Conservation (phyloP, 2,329 filamentous ascomycete species). For the Arthroderma sp. region DNA sequence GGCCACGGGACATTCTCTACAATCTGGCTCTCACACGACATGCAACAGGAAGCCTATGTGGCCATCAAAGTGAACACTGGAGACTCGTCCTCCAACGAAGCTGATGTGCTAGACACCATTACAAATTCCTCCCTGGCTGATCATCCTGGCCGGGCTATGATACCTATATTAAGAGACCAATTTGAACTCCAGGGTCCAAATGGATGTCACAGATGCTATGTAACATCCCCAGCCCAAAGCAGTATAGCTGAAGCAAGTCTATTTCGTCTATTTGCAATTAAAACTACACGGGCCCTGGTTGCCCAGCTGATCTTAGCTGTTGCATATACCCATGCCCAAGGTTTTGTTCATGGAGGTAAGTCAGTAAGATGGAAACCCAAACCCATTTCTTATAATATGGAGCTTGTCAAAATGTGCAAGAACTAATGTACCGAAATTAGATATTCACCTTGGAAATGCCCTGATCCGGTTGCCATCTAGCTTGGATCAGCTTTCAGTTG, state of each 20-base stretch:
- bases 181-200: slow-evolving; percentile 18
- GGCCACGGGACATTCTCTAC: slow-evolving; percentile 34
- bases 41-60: slow-evolving; percentile 18
- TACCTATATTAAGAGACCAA: slow-evolving; percentile 20
- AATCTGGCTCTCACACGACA: slow-evolving; percentile 32
- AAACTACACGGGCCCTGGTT: slow-evolving; percentile 17
- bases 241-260: slow-evolving; percentile 16
- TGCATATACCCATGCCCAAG: slow-evolving; percentile 17
- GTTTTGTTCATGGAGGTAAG: slow-evolving; percentile 20
- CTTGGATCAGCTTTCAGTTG: slow-evolving; percentile 16
- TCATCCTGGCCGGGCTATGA: background rate
- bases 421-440: slow-evolving; percentile 9
- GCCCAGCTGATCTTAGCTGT: slow-evolving; percentile 19
- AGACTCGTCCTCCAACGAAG: too few species aligned
- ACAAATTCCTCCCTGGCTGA: background rate
- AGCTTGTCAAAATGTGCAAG: too few species aligned
- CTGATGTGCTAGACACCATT: too few species aligned
- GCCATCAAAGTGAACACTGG: slow-evolving; percentile 22
- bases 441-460: slow-evolving; percentile 20
- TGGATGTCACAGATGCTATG: slow-evolving; percentile 18
- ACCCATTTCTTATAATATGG: too few species aligned
- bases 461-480: slow-evolving; percentile 16
- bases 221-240: slow-evolving; percentile 15
- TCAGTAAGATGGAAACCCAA: background rate
- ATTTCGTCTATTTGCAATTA: slow-evolving; percentile 14